Evolutionary conservation across 345 rosid genomes (phyloP), one percentile per base, ranked within the genome.

Genomic region (Aquilaria malaccensis): DNA sequence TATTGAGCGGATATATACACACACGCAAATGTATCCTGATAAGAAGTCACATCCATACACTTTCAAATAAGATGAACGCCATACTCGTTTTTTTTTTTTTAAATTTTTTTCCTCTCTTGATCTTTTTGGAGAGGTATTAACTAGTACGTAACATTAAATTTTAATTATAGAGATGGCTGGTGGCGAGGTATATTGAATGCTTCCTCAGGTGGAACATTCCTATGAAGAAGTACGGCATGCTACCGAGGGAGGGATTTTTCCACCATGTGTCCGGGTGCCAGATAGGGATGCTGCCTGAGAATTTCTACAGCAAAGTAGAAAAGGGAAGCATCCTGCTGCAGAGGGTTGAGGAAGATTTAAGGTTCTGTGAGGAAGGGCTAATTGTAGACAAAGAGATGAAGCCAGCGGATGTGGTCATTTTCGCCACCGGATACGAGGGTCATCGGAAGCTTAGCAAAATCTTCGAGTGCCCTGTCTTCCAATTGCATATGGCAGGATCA

Each of bases 381-480:
- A 55, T 67, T 7, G 13, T 62, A 11, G 67, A 70, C 9, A 13
- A 12, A 3, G n/a, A 9, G 12, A 59, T 62, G 33, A 2, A 62
- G 12, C 50, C 59, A 12, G 32, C 61, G 2, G 75, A 70, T 30
- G 5, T 62, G 10, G 78, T 74, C 9, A 74, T 74, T 41, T 54
- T 69, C 32, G 68, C 78, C 32, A 74, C 74, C n/a, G 79, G 75
- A 15, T 74, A 48, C 47, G 63, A 48, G 33, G 65, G 72, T 10
- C 63, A 66, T 6, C 55, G 62, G 49, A 74, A 70, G 56, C 60
- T 74, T 6, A 55, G n/a, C 29, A 63, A 30, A 51, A 63, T 75
- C 7, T 75, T 75, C 41, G 52, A 52, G 7, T 75, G 75, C 31
- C 57, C 59, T 32, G 10, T 55, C 45, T 75, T 67, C 53, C 66